Conservation (phyloP, 768 basidiomycete genomes). For the Heimioporus sp. region DNA sequence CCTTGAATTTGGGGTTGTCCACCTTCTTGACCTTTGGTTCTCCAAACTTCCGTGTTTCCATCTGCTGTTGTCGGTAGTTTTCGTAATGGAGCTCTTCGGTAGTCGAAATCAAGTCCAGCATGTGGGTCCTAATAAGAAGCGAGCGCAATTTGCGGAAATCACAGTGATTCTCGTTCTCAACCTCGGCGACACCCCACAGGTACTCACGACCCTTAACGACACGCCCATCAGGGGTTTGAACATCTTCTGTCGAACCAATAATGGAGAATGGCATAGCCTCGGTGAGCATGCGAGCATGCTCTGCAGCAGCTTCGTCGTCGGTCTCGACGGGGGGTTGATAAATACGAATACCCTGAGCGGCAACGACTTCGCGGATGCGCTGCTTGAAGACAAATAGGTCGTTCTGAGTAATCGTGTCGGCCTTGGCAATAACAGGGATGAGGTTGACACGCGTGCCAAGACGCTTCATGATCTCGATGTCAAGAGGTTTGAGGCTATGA, state of each 20-base stretch:
- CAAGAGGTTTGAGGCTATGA: constrained; percentile 82
- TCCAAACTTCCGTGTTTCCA: constrained; percentile 99
- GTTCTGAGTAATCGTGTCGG: constrained; percentile 94
- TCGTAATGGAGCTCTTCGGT: constrained; percentile 97
- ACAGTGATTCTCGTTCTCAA: constrained; percentile 99
- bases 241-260: constrained; percentile 95
- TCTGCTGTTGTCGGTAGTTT: constrained; percentile 96
- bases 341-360: constrained; percentile 90
- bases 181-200: constrained; percentile 99
- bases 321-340: constrained; percentile 91
- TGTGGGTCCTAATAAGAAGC: constrained; percentile 93
- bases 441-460: constrained; percentile 97
- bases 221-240: constrained; percentile 86
- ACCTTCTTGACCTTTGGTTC: constrained; percentile 98
- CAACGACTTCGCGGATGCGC: constrained; percentile 87
- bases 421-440: constrained; percentile 96
- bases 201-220: constrained; percentile 97
- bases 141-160: constrained; percentile 98
- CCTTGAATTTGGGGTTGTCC: constrained; percentile 99
- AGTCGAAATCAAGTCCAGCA: constrained; percentile 96
- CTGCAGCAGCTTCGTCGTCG: constrained; percentile 83
- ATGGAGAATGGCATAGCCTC: constrained; percentile 98
- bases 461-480: constrained; percentile 99
- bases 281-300: constrained; percentile 83
- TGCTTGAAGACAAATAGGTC: constrained; percentile 92